Conservation (phyloP, 495 filamentous ascomycete genomes). For the Aspergillus ellipticus region DNA sequence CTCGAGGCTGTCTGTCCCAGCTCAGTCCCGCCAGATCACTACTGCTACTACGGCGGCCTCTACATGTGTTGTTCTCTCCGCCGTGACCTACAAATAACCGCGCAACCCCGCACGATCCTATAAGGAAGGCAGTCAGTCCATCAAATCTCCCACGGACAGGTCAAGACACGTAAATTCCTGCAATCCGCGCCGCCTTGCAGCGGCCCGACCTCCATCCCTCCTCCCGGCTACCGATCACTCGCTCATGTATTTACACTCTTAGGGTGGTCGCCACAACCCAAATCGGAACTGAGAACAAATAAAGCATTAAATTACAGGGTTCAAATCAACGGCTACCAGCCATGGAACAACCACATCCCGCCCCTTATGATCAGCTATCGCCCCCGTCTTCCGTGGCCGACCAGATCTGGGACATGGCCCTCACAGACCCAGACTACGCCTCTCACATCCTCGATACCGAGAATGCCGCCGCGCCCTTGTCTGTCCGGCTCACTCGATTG, state of each 20-base stretch:
- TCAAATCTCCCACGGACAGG: background rate
- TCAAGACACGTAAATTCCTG: background rate
- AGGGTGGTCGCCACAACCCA: background rate
- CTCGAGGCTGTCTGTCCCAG: too few species aligned
- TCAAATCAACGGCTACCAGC: background rate
- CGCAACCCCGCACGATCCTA: too few species aligned
- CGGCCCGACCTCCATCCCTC: background rate
- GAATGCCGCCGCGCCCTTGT: slow-evolving; percentile 8
- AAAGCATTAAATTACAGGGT: background rate
- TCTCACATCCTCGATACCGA: background rate
- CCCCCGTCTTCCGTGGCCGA: slow-evolving; percentile 13
- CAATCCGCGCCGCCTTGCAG: background rate
- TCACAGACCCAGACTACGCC: background rate
- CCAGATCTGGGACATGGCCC: slow-evolving; percentile 2
- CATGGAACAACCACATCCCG: slow-evolving; percentile 4
- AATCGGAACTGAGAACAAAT: background rate
- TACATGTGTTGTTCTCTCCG: background rate
- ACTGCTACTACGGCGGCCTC: background rate
- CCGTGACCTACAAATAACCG: background rate
- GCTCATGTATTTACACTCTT: background rate
- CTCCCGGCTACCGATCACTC: background rate
- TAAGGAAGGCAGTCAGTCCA: background rate
- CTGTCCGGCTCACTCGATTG: slow-evolving; percentile 26
- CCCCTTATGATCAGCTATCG: slow-evolving; percentile 9
- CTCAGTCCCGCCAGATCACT: background rate